A percentile compares a stretch with the other conserved stretches of the same genome.
phyloP scores from a whole-genome alignment of 2,329 filamentous ascomycete genomes.

The Xylaria sp. region DNA sequence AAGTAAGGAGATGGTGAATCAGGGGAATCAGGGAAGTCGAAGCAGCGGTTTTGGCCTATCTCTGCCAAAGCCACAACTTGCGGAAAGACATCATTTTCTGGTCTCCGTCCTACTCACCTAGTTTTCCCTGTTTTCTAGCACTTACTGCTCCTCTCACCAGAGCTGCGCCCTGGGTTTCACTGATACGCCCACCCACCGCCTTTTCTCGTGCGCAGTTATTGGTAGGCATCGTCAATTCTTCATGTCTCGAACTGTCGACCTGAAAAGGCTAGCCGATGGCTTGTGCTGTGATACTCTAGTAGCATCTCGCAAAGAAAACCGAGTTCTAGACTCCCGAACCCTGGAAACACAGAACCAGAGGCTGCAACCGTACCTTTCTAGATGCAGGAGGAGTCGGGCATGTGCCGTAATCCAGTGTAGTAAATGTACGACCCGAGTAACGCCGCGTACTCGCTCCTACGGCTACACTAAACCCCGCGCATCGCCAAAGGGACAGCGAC shows the following conservation, averaged over 20 bases:
- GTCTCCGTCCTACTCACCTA: too few species aligned
- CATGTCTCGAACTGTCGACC: conserved; percentile 4
- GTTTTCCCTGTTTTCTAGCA: neutral
- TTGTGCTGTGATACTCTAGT: neutral
- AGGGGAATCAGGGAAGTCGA: neutral
- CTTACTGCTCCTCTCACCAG: neutral
- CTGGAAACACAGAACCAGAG: conserved; percentile 15
- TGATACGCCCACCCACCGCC: conserved; percentile 8
- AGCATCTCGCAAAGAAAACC: conserved; percentile 16
- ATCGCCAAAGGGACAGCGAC: conserved; percentile 25
- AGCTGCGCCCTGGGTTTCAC: neutral
- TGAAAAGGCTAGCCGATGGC: conserved; percentile 22
- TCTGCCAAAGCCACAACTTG: conserved; percentile 11
- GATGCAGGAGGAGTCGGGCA: conserved; percentile 20
- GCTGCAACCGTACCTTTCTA: conserved; percentile 16
- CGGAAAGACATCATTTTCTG: neutral
- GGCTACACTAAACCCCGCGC: conserved; percentile 6
- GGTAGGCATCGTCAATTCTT: neutral
- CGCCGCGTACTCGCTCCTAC: conserved; percentile 9
- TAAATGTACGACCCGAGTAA: conserved; percentile 12
- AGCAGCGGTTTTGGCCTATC: conserved; percentile 15
- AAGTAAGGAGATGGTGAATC: neutral
- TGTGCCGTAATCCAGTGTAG: conserved; percentile 19
- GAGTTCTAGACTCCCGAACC: conserved; percentile 11
- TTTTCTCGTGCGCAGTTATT: neutral